Conservation (phyloP, 805 yeast species). For the Soucietia sequanensis region DNA sequence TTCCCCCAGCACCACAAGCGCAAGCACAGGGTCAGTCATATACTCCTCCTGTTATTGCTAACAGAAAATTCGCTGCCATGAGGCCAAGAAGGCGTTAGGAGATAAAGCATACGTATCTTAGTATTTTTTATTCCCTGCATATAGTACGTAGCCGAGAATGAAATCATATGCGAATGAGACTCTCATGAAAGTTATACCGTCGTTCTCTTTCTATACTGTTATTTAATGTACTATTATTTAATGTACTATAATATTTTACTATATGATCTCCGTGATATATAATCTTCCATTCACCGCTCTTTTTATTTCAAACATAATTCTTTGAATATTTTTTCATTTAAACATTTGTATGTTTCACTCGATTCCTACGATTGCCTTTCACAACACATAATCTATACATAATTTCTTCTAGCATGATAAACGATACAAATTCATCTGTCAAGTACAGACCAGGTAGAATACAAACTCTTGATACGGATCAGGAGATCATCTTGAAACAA, state of each 20-base stretch:
- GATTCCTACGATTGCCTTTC: neutral
- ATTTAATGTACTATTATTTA: too few species aligned
- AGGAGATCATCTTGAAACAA: slow-evolving; percentile 65
- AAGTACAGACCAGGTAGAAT: slow-evolving; percentile 36
- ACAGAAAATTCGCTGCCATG: slow-evolving; percentile 1
- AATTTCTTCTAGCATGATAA: slow-evolving; percentile 1
- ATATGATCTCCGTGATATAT: too few species aligned
- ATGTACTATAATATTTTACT: too few species aligned
- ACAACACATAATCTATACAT: neutral
- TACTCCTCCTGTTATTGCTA: slow-evolving; percentile 1
- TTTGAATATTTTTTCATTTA: neutral
- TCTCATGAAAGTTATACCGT: too few species aligned
- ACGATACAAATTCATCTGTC: slow-evolving; percentile 11
- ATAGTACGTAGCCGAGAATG: too few species aligned
- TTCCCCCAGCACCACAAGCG: neutral
- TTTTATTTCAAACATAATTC: too few species aligned
- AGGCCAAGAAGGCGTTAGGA: too few species aligned
- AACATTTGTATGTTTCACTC: neutral
- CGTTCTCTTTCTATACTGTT: too few species aligned
- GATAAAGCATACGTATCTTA: too few species aligned
- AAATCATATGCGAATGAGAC: too few species aligned
- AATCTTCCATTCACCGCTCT: too few species aligned
- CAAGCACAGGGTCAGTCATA: neutral
- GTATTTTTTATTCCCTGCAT: too few species aligned
- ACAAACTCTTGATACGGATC: slow-evolving; percentile 44